phyloP scores from a whole-genome alignment of 495 filamentous ascomycete species.

The Hypoxylon crocopeplum region DNA sequence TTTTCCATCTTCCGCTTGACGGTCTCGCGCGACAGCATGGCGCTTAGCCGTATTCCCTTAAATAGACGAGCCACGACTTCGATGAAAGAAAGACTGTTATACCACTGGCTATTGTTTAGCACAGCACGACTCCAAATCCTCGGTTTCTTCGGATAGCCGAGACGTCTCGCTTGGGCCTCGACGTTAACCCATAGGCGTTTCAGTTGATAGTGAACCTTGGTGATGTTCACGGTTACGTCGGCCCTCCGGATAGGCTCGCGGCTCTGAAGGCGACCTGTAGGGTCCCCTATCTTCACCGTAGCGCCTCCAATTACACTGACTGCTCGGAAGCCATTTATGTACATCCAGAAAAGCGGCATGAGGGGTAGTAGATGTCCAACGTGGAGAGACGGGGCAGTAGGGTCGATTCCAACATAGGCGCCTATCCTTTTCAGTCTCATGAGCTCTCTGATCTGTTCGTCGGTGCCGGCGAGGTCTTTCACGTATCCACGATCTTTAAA shows the following conservation, averaged over 20 bases:
- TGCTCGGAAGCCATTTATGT: conserved; percentile 78
- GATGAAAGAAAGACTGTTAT: conserved; percentile 69
- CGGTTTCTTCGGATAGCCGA: conserved; percentile 67
- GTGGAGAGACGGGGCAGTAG: conserved; percentile 89
- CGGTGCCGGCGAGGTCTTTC: conserved; percentile 75
- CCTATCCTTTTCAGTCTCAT: conserved; percentile 74
- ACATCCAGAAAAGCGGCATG: conserved; percentile 95
- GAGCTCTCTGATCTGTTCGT: conserved; percentile 70
- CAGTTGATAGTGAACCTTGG: conserved; percentile 80
- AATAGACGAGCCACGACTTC: conserved; percentile 79
- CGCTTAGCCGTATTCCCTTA: conserved; percentile 72
- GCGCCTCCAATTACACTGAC: conserved; percentile 83
- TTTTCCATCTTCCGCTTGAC: conserved; percentile 81
- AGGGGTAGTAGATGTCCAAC: conserved; percentile 91
- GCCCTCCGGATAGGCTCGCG: conserved; percentile 63
- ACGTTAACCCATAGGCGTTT: conserved; percentile 79
- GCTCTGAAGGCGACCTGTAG: conserved; percentile 74
- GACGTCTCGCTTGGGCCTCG: conserved; percentile 62
- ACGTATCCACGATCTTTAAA: conserved; percentile 83
- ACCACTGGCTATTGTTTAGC: conserved; percentile 82
- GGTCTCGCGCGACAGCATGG: conserved; percentile 89
- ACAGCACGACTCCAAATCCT: conserved; percentile 67
- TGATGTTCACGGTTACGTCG: conserved; percentile 71
- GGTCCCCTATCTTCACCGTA: conserved; percentile 88
- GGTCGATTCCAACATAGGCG: conserved; percentile 90